Conservation (phyloP, 352 stramenopile genomes). For the Phytophthora sp. region DNA sequence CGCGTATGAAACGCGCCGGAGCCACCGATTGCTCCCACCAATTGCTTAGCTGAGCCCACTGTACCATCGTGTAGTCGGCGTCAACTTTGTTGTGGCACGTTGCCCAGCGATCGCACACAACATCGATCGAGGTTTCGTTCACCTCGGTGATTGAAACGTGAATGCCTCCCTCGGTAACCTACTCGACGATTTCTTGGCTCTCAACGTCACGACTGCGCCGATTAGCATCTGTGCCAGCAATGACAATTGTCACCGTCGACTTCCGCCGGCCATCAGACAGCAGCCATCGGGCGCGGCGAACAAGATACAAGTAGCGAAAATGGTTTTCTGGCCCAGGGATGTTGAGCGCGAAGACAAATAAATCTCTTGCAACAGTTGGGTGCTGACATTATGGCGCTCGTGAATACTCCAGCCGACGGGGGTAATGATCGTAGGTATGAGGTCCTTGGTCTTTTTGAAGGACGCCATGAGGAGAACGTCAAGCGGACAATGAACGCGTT, state of each 20-base stretch:
- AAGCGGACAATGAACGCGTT: background rate
- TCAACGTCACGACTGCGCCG: slow-evolving; percentile 9
- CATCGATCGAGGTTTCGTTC: slow-evolving; percentile 16
- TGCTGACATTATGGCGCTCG: slow-evolving; percentile 13
- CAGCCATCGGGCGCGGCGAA: background rate
- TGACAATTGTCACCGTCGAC: slow-evolving; percentile 11
- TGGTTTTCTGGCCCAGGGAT: slow-evolving; percentile 15
- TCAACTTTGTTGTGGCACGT: slow-evolving; percentile 36
- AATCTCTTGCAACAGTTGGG: slow-evolving; percentile 28
- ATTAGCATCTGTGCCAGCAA: slow-evolving; percentile 27
- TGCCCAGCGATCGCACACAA: slow-evolving; percentile 35
- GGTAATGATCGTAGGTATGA: slow-evolving; percentile 15
- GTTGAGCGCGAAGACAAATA: slow-evolving; percentile 20
- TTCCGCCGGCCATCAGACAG: slow-evolving; percentile 1
- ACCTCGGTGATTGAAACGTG: slow-evolving; percentile 24
- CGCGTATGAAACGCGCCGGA: slow-evolving; percentile 60
- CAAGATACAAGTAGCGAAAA: background rate
- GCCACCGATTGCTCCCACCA: slow-evolving; percentile 46
- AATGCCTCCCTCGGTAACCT: slow-evolving; percentile 27
- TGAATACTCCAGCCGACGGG: slow-evolving; percentile 23
- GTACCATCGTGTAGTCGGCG: slow-evolving; percentile 43
- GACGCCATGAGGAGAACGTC: background rate
- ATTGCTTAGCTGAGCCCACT: slow-evolving; percentile 43
- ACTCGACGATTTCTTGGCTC: slow-evolving; percentile 11
- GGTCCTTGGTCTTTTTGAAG: slow-evolving; percentile 1